Conservation (phyloP, 371 early-diverging fungal species). For the Saksenaea vasiformis region DNA sequence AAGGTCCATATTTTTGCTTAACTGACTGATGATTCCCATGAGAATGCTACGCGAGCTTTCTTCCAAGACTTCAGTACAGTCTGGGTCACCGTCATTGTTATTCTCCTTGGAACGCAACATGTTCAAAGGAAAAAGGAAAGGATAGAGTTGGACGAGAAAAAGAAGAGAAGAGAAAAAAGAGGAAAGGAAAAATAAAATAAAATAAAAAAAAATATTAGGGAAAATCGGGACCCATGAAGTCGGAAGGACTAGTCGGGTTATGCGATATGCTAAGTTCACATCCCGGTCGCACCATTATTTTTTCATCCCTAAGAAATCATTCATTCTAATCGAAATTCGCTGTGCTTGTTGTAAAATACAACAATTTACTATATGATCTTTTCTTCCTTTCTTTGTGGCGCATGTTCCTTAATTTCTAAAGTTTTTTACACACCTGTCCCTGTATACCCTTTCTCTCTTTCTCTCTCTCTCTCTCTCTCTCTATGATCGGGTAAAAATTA, state of each 20-base stretch:
- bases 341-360: no score
- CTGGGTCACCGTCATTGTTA: conserved; percentile 30
- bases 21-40: conserved; percentile 81
- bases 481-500: no score
- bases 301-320: no score
- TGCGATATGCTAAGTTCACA: neutral
- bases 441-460: no score
- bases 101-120: conserved; percentile 10
- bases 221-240: neutral
- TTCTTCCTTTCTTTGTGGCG: no score
- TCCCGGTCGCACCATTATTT: neutral
- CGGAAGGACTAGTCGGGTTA: neutral
- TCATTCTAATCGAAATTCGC: no score
- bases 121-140: neutral
- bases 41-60: conserved; percentile 86
- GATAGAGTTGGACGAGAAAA: conserved; percentile 1
- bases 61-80: conserved; percentile 79
- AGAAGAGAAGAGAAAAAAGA: conserved; percentile 7
- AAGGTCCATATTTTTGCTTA: conserved; percentile 88
- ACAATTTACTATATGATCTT: no score
- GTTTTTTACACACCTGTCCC: no score
- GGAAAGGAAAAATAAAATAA: neutral
- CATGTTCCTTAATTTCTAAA: no score
- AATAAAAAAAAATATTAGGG: neutral
- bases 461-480: no score